Evolutionary conservation across 495 filamentous ascomycete species (phyloP), one percentile per base, ranked within the genome.

Genomic region (Penicillium subrubescens): DNA sequence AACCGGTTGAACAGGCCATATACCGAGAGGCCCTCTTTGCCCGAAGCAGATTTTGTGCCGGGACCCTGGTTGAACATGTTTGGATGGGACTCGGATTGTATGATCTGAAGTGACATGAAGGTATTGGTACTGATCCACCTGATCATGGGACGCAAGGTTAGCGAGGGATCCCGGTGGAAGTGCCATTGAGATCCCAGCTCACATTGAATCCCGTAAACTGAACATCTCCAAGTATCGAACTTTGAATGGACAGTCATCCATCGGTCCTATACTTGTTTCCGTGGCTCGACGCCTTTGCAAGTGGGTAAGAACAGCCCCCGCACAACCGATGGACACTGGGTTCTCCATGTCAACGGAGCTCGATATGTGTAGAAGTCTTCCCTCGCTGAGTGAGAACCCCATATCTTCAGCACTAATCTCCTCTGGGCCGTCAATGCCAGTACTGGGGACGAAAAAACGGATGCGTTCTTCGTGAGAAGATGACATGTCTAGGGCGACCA

Each of bases 11-110:
- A 93, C 14, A 96, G 81, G 5, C 93, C 95, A 65, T 90, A 96
- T 1, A 99, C 76, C 2, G 94, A 97, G n/a, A 97, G 84, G 8
- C 88, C 90, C 73, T 97, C 93, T 73, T 97, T 97, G 0, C 89
- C 86, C 15, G 89, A 89, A 0, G 89, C 89, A 8, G 84, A 82
- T 7, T 84, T 87, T 64, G 77, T 87, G 12, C 83, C 86, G 14
- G 90, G 89, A 2, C 91, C 92, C 75, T 93, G 91, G 70, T 89
- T 91, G 53, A 95, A 90, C 50, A 87, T 87, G 63, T 94, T 92
- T 8, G 94, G 94, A 75, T 95, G 92, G 19, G 87, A 88, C 68
- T 97, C 93, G 6, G 89, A 87, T 57, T 91, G 90, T 39, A 97
- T 78, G 15, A 99, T 92, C 66, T 98, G 94, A 27, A 99, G 85